These are phyloP conservation scores for Cicer arietinum DNA, from an alignment of 306 rosid genomes.

Conservation along the genomic window DNA sequence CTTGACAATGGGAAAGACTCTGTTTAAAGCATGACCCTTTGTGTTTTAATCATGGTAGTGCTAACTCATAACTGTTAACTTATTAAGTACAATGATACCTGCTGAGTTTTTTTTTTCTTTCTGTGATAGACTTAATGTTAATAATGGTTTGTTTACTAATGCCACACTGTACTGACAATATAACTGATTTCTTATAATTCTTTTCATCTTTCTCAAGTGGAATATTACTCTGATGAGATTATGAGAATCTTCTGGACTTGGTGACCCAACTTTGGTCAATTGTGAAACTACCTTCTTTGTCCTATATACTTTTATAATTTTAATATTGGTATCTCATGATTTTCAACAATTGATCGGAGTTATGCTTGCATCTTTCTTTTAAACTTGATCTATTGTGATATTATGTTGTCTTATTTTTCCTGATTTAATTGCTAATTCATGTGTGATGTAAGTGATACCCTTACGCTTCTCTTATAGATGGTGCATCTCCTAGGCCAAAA, in stretches of 20 bases:
- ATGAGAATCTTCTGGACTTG: conserved; percentile 6
- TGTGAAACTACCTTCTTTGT: conserved; percentile 13
- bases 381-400: not conserved
- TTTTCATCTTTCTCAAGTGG: conserved; percentile 21
- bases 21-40: conserved; percentile 20
- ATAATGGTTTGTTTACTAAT: conserved; percentile 2
- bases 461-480: conserved; percentile 6
- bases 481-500: conserved; percentile 24
- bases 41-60: conserved; percentile 13
- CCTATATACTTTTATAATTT: not conserved
- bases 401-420: not conserved
- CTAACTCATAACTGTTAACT: not conserved
- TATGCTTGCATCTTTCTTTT: not conserved
- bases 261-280: conserved; percentile 13
- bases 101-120: not conserved
- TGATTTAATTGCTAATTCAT: not conserved
- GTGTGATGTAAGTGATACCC: not conserved
- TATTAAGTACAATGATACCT: not conserved
- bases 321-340: not conserved
- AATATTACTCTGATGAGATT: not conserved
- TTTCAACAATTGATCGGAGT: conserved; percentile 15
- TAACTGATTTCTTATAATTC: conserved; percentile 1
- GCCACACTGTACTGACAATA: not conserved
- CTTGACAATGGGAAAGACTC: not conserved
- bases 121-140: not conserved